phyloP scores from a whole-genome alignment of 495 filamentous ascomycete species.

The Xylona heveae region DNA sequence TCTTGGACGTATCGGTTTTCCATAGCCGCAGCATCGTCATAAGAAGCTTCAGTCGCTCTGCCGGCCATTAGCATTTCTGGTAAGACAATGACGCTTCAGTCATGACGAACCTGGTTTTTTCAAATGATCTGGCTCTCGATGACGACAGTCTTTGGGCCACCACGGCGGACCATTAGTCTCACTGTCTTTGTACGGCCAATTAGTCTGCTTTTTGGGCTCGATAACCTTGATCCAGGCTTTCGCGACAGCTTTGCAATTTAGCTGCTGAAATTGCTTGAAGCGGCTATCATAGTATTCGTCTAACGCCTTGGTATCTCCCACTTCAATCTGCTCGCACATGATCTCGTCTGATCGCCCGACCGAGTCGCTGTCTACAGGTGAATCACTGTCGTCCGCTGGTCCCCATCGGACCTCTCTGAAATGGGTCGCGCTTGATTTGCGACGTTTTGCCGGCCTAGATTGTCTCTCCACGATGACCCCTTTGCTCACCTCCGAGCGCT shows the following conservation, averaged over 20 bases:
- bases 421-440: conserved; percentile 2
- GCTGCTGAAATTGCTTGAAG: conserved; percentile 50
- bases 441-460: conserved; percentile 1
- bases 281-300: conserved; percentile 35
- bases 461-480: not conserved
- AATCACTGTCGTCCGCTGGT: conserved; percentile 3
- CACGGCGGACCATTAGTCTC: conserved; percentile 48
- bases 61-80: not conserved
- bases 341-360: not conserved
- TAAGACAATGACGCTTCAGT: not conserved
- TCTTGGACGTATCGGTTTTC: too few relatives aligned
- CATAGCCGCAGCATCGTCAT: conserved; percentile 7
- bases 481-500: too few relatives aligned
- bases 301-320: conserved; percentile 1
- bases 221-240: conserved; percentile 71
- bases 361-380: conserved; percentile 2
- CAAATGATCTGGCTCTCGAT: conserved; percentile 75
- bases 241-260: conserved; percentile 47
- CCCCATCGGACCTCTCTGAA: not conserved
- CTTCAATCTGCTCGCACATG: not conserved
- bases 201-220: conserved; percentile 70
- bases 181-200: conserved; percentile 58
- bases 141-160: conserved; percentile 55
- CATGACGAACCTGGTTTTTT: conserved; percentile 40
- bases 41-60: conserved; percentile 15